Percentiles rank a stretch among this genome's conserved stretches.
Conservation (phyloP, 2,329 filamentous ascomycete genomes). For the Sarocladiaceae sp. region DNA sequence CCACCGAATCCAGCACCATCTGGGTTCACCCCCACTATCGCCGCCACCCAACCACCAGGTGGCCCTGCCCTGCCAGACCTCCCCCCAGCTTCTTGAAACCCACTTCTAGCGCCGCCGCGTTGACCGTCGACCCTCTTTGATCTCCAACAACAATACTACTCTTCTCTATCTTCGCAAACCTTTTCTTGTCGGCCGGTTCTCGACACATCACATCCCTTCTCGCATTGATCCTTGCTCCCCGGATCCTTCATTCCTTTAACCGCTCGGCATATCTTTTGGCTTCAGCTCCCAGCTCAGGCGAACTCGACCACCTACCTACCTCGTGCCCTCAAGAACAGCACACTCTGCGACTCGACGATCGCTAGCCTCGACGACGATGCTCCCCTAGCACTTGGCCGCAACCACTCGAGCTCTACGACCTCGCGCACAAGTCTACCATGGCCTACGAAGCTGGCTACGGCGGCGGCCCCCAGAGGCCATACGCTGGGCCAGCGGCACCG, state of each 20-base stretch:
- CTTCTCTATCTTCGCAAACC: constrained; percentile 2
- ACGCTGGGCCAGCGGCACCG: constrained; percentile 41
- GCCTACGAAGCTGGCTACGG: constrained; percentile 46
- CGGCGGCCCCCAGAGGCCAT: constrained; percentile 38
- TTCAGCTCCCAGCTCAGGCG: no score
- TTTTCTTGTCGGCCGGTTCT: constrained; percentile 8
- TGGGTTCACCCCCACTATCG: neutral
- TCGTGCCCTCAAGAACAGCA: no score
- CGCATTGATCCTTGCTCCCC: no score
- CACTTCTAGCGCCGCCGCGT: neutral
- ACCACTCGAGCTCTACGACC: neutral
- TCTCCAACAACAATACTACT: constrained; percentile 7
- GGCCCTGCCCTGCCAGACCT: constrained; percentile 6
- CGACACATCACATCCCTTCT: neutral
- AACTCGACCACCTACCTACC: no score
- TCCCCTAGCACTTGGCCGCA: neutral
- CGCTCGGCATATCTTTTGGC: no score
- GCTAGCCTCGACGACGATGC: neutral
- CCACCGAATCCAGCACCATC: neutral
- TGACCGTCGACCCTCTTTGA: constrained; percentile 5
- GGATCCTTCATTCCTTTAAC: no score
- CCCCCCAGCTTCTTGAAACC: constrained; percentile 8
- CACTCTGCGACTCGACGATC: no score
- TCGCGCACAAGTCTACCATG: constrained; percentile 29
- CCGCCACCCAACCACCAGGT: constrained; percentile 1